Evolutionary conservation across 2,329 filamentous ascomycete genomes (phyloP).

Genomic region (Colletotrichum graminicola): DNA sequence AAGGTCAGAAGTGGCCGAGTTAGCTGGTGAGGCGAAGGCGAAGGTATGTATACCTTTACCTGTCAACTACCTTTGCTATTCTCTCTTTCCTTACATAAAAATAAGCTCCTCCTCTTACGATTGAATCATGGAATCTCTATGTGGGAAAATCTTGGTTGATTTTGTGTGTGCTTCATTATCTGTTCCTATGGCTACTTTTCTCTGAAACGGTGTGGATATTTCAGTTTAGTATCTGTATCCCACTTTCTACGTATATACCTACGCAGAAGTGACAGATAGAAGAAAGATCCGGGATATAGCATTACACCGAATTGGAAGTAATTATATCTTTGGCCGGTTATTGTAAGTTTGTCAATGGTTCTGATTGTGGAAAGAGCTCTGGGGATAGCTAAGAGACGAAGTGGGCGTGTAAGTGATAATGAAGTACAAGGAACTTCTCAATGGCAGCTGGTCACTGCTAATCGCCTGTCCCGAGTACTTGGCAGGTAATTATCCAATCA

Average conservation of each 20-base stretch:
- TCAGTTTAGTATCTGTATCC: neutral
- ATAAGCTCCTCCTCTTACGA: too few relatives aligned
- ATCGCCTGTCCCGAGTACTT: neutral
- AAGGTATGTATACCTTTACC: neutral
- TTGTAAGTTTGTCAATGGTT: neutral
- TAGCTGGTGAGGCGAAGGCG: neutral
- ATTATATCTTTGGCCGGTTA: neutral
- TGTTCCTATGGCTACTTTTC: neutral
- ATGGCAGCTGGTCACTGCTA: accelerated
- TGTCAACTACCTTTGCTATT: neutral
- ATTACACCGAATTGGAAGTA: neutral
- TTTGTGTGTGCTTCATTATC: neutral
- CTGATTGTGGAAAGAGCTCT: neutral
- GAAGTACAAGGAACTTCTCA: neutral
- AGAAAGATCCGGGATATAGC: accelerated
- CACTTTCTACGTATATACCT: neutral
- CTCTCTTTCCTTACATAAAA: neutral
- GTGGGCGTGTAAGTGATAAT: slow-evolving; percentile 1
- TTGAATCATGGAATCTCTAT: accelerated
- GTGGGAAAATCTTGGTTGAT: neutral
- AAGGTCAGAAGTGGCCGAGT: neutral
- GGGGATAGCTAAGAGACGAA: neutral
- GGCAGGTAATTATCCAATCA: slow-evolving; percentile 6
- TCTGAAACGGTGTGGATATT: neutral
- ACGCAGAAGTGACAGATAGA: neutral